Evolutionary conservation across 2,329 filamentous ascomycete species (phyloP), one percentile per base, ranked within the genome.

Genomic region (Beauveria rudraprayagi): DNA sequence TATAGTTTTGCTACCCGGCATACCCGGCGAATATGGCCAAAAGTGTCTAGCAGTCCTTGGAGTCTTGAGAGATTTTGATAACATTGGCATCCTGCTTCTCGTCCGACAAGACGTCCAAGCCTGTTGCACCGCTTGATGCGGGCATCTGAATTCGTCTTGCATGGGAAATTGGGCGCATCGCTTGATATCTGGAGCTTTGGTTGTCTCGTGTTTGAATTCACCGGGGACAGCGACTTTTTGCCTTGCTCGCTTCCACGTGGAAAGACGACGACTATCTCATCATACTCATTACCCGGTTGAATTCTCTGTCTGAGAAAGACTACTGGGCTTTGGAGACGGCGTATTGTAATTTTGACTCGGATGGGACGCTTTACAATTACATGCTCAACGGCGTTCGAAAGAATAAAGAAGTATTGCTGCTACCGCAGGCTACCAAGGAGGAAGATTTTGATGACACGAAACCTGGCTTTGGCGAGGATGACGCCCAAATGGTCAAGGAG

Each of bases 21-120:
- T 78, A 72, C 56, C 75, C 76, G 4, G 71, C 67, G 34, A 64
- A 66, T 62, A 73, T 78, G 63, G 76, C 76, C 17, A 78, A 75
- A 66, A 62, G 30, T 22, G 75, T 77, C 67, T 68, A 73, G 60
- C 75, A 78, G 65, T 67, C 69, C 57, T 63, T 78, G 37, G 62
- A 69, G 34, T 37, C 1, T 14, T 3, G 47, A 54, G 14, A 14
- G 10, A 47, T 47, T 3, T 24, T 16, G 11, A 56, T 59, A 50
- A 16, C 26, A 10, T 17, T 5, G 5, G 62, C 26, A 70, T 68
- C 66, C 24, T 69, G 67, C 54, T 68, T 69, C 61, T 67, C 69
- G 19, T 26, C 44, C 10, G 63, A 63, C 9, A 59, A 70, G 30
- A 67, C 68, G 14, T 69, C 67, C n/a, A 50, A 30, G 16, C 26